These are phyloP conservation scores for Grosmannia clavigera DNA, from an alignment of 2,329 filamentous ascomycete genomes.

Conservation along the genomic window DNA sequence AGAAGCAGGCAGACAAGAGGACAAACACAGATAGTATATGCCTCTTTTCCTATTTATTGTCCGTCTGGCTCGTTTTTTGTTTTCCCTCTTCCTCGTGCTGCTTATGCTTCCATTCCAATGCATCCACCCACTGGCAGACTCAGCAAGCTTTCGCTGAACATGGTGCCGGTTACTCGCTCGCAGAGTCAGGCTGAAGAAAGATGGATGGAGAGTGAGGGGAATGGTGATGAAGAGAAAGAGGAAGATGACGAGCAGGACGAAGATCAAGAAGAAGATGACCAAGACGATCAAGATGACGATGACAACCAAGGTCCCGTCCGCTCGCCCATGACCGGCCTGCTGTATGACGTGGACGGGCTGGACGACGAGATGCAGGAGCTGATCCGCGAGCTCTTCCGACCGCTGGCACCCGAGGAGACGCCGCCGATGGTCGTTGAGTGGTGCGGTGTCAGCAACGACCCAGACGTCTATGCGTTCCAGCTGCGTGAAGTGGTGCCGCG, in stretches of 20 bases:
- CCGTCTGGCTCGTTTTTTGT: too few species aligned
- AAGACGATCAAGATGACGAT: constrained; percentile 9
- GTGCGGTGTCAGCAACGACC: constrained; percentile 26
- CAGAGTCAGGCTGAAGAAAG: neutral
- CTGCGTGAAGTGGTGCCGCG: constrained; percentile 41
- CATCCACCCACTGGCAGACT: constrained; percentile 5
- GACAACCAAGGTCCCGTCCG: constrained; percentile 17
- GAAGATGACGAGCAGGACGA: neutral
- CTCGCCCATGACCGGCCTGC: constrained; percentile 22
- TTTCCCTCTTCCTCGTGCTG: neutral
- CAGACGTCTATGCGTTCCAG: constrained; percentile 40
- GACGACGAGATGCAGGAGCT: constrained; percentile 14
- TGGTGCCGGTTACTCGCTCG: constrained; percentile 11
- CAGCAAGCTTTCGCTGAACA: constrained; percentile 9
- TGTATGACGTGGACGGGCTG: constrained; percentile 20
- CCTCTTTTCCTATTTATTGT: too few species aligned
- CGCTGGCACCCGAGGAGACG: constrained; percentile 21
- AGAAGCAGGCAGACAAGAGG: too few species aligned
- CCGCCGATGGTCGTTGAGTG: constrained; percentile 37
- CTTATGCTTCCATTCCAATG: constrained; percentile 2
- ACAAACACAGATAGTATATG: too few species aligned
- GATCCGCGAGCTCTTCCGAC: constrained; percentile 31
- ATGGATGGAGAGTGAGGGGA: neutral
- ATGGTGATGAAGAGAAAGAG: neutral
- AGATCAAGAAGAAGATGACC: neutral